Evolutionary conservation across 2,329 filamentous ascomycete species (phyloP), one percentile per base, ranked within the genome.

Genomic region (Paecilomyces sp.): DNA sequence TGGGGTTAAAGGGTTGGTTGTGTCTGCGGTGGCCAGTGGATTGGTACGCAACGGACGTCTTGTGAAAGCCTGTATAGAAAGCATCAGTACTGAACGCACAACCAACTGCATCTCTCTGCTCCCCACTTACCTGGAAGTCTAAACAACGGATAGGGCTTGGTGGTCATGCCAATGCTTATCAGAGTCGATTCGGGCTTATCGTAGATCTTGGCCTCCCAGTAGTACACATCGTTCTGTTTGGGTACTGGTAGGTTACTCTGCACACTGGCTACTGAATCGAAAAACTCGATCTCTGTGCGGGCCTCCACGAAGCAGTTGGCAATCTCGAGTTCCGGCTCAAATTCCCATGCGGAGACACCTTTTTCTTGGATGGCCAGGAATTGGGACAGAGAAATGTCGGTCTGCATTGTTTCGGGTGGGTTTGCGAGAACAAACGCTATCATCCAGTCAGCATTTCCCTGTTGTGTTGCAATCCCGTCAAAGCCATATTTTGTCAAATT

Each of bases 361-460:
- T 99, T 99, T 79, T 99, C 94, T 79, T 99, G 94, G 66, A 99
- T 99, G 51, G 94, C 94, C 61, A 99, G 84, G 74, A 96, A 97
- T 74, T 99, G 94, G 36, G 94, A 97, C 64, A 99, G 80, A 24
- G 94, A 97, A 65, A 99, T 99, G 72, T 99, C 94, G 66, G 94
- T 97, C 70, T 94, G 92, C 60, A 93, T 80, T 7, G 94, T 97
- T 75, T 99, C 94, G 65, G 94, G 92, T 2, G 93, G 94, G 72
- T 97, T 97, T 59, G 88, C 91, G 74, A 94, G 88, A 63, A 97
- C 87, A 72, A 96, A 99, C 33, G 93, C 94, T 99, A 67, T 53
- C 11, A 28, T 53, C 22, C 24, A 53, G 28, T 53, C 28, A 53
- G 22, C 13, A 13, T 53, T 15, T 53, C 24, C 24, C 11, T 53